A percentile compares a stretch with the other conserved stretches of the same genome.
Conservation (phyloP, 1,284 basidiomycete species). For the Takashimella koratensis region DNA sequence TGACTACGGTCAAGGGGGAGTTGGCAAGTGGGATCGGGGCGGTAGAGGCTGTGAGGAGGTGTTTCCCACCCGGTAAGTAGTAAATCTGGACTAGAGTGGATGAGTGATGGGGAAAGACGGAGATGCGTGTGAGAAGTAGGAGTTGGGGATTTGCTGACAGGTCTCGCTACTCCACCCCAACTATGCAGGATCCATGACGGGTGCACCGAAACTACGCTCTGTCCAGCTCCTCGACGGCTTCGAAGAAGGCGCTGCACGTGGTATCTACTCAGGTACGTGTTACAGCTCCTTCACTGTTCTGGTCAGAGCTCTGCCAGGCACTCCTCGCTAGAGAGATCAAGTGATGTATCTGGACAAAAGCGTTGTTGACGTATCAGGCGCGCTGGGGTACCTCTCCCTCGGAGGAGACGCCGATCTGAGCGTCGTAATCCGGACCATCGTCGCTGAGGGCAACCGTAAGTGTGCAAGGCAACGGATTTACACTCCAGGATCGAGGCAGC, state of each 20-base stretch:
- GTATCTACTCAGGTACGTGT: constrained; percentile 72
- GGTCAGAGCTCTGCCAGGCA: no score
- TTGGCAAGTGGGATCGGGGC: constrained; percentile 50
- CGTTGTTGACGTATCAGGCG: no score
- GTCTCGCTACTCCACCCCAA: no score
- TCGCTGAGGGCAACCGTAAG: constrained; percentile 61
- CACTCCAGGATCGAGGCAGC: no score
- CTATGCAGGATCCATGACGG: constrained; percentile 82
- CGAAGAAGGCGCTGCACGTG: constrained; percentile 63
- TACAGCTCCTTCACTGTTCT: no score
- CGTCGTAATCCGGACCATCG: constrained; percentile 92
- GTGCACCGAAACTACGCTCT: constrained; percentile 90
- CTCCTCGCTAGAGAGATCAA: no score
- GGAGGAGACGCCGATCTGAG: constrained; percentile 88
- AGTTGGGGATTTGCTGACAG: no score
- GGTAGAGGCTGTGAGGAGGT: constrained; percentile 71
- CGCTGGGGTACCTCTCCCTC: constrained; percentile 87
- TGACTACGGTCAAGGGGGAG: constrained; percentile 83
- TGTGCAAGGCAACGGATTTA: no score
- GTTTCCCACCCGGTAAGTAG: constrained; percentile 84
- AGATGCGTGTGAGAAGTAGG: no score
- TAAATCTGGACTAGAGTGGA: constrained; percentile 36
- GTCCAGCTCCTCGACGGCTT: constrained; percentile 83
- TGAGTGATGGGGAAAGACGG: neutral
- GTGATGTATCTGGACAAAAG: no score